phyloP scores from a whole-genome alignment of 1,139 yeast species.

The Hemisphaericaspora xylanilytica region DNA sequence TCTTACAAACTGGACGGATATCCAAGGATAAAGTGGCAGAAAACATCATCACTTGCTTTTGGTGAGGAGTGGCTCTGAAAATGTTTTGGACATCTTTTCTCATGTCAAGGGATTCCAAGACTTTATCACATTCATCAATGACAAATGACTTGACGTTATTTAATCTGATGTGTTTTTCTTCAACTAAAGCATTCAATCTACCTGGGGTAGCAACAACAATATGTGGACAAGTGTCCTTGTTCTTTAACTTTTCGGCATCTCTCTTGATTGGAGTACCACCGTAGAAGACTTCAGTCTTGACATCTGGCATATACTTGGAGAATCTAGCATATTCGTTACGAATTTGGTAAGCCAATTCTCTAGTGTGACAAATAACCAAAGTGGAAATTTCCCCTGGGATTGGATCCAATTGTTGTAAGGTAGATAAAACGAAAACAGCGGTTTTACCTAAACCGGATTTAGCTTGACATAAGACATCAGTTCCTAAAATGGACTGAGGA shows the following conservation, averaged over 20 bases:
- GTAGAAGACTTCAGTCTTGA: slow-evolving; percentile 92
- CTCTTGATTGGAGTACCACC: slow-evolving; percentile 91
- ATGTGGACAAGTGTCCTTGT: slow-evolving; percentile 94
- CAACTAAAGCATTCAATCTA: slow-evolving; percentile 89
- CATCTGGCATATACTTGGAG: slow-evolving; percentile 98
- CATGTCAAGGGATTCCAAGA: slow-evolving; percentile 88
- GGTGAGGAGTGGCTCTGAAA: slow-evolving; percentile 96
- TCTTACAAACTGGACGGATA: slow-evolving; percentile 94
- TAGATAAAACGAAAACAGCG: slow-evolving; percentile 94
- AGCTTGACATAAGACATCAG: slow-evolving; percentile 98
- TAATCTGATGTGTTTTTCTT: slow-evolving; percentile 85
- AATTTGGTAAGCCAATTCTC: slow-evolving; percentile 98
- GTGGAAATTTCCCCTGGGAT: slow-evolving; percentile 96
- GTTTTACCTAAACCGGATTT: slow-evolving; percentile 99
- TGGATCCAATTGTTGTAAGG: slow-evolving; percentile 96
- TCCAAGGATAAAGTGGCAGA: slow-evolving; percentile 94
- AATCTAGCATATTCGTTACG: slow-evolving; percentile 97
- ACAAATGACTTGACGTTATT: slow-evolving; percentile 92
- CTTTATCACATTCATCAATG: slow-evolving; percentile 98
- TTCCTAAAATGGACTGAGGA: slow-evolving; percentile 97
- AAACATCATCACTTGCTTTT: slow-evolving; percentile 99
- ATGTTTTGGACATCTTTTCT: slow-evolving; percentile 98
- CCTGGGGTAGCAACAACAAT: slow-evolving; percentile 98
- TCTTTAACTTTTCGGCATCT: slow-evolving; percentile 85
- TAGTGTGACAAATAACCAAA: slow-evolving; percentile 93